phyloP scores from a whole-genome alignment of 2,329 filamentous ascomycete species.

The Paecilomyces dactylethromorphus region DNA sequence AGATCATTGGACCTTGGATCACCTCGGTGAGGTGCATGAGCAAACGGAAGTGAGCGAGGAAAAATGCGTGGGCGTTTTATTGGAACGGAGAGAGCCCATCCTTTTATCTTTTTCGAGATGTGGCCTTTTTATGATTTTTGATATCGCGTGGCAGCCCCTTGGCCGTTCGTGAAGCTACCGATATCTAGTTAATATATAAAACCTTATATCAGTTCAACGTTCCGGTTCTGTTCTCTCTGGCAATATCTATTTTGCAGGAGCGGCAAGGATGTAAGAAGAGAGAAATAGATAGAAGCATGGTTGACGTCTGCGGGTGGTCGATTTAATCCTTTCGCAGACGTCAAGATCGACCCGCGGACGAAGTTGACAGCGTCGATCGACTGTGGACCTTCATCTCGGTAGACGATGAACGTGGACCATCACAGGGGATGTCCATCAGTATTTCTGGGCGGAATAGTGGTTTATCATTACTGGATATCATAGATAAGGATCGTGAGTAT shows the following conservation, averaged over 20 bases:
- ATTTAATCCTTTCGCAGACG: neutral
- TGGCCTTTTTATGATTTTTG: neutral
- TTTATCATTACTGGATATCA: neutral
- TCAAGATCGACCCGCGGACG: neutral
- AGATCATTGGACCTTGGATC: neutral
- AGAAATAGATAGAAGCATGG: neutral
- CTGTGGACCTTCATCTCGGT: neutral
- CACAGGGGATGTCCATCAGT: neutral
- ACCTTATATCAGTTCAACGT: neutral
- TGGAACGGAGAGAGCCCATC: neutral
- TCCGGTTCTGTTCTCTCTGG: neutral
- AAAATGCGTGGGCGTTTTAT: conserved; percentile 6
- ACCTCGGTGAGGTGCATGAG: neutral
- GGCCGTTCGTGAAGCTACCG: neutral
- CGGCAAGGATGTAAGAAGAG: neutral
- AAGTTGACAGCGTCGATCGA: neutral
- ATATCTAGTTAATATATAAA: neutral
- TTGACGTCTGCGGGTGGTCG: neutral
- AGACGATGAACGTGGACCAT: neutral
- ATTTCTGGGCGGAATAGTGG: neutral
- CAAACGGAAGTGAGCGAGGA: conserved; percentile 3
- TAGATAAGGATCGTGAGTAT: neutral
- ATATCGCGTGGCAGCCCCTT: neutral
- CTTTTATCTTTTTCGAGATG: neutral
- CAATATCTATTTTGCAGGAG: neutral